A percentile compares a stretch with the other conserved stretches of the same genome.
These are phyloP conservation scores for Pseudocercospora eumusae DNA, from an alignment of 2,329 filamentous ascomycete genomes.

Conservation along the genomic window DNA sequence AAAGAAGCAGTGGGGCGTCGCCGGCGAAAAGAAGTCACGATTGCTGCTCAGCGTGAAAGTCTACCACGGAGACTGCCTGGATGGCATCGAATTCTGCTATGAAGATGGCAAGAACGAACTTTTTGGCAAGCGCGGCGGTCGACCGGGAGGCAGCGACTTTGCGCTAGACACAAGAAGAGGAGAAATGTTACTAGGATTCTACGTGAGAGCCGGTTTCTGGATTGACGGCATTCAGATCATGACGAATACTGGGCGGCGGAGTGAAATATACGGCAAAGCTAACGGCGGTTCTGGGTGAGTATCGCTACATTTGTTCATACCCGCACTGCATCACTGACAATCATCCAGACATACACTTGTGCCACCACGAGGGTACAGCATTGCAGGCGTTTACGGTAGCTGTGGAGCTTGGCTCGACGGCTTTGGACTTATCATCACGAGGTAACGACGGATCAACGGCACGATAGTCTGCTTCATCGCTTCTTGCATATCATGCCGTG, in stretches of 20 bases:
- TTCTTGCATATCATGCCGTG: slow-evolving; percentile 3
- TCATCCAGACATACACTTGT: slow-evolving; percentile 74
- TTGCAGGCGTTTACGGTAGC: slow-evolving; percentile 84
- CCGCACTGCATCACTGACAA: slow-evolving; percentile 27
- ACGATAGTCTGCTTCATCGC: slow-evolving; percentile 4
- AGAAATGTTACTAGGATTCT: slow-evolving; percentile 85
- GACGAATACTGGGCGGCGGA: slow-evolving; percentile 84
- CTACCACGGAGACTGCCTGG: slow-evolving; percentile 73
- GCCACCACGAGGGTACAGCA: slow-evolving; percentile 82
- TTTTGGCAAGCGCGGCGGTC: slow-evolving; percentile 79
- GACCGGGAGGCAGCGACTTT: slow-evolving; percentile 70
- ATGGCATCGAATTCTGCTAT: slow-evolving; percentile 90
- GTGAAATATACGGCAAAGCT: slow-evolving; percentile 79
- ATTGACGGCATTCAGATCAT: slow-evolving; percentile 88
- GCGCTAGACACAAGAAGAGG: slow-evolving; percentile 79
- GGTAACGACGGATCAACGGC: slow-evolving; percentile 47
- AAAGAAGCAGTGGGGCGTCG: slow-evolving; percentile 50
- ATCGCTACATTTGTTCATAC: not conserved
- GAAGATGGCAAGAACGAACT: slow-evolving; percentile 82
- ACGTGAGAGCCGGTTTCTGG: slow-evolving; percentile 75
- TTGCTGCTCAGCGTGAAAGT: slow-evolving; percentile 73
- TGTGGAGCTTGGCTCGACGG: slow-evolving; percentile 80
- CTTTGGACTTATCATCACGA: slow-evolving; percentile 77
- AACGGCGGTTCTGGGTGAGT: slow-evolving; percentile 80
- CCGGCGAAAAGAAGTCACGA: slow-evolving; percentile 46